Conservation (phyloP, 2,329 filamentous ascomycete genomes). For the Colletotrichum sp. region DNA sequence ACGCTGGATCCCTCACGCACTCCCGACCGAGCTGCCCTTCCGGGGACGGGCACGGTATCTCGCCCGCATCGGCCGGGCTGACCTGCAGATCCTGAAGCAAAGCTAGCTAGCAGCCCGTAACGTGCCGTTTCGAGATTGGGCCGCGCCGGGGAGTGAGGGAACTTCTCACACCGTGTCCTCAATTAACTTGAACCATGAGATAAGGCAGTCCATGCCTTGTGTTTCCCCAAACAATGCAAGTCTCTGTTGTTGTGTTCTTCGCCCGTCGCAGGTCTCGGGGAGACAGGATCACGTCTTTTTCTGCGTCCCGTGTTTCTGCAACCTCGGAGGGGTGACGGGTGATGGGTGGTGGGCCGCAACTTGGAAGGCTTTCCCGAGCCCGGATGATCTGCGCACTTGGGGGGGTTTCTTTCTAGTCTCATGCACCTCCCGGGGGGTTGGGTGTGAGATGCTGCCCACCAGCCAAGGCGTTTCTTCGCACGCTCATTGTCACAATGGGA, state of each 20-base stretch:
- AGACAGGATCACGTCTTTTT: neutral
- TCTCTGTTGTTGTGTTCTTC: accelerated
- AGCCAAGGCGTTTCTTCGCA: neutral
- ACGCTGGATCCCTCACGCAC: neutral
- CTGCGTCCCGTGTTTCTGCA: neutral
- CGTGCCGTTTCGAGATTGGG: neutral
- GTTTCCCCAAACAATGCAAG: neutral
- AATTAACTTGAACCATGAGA: neutral
- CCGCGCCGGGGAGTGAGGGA: neutral
- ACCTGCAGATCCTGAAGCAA: constrained; percentile 11
- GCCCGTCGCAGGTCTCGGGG: neutral
- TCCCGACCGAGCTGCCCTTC: neutral
- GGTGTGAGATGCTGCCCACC: neutral
- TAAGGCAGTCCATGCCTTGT: neutral
- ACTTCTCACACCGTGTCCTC: neutral
- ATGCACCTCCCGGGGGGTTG: neutral
- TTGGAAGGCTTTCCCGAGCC: constrained; percentile 1
- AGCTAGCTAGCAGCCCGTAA: neutral
- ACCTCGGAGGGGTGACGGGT: neutral
- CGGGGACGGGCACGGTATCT: neutral
- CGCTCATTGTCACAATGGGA: neutral
- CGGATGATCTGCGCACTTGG: constrained; percentile 12
- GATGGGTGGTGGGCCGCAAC: neutral
- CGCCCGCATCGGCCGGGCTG: neutral
- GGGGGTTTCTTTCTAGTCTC: constrained; percentile 2